Percentiles rank a stretch among this genome's conserved stretches.
Conservation (phyloP, 345 rosid species). For the Lepidium sativum region DNA sequence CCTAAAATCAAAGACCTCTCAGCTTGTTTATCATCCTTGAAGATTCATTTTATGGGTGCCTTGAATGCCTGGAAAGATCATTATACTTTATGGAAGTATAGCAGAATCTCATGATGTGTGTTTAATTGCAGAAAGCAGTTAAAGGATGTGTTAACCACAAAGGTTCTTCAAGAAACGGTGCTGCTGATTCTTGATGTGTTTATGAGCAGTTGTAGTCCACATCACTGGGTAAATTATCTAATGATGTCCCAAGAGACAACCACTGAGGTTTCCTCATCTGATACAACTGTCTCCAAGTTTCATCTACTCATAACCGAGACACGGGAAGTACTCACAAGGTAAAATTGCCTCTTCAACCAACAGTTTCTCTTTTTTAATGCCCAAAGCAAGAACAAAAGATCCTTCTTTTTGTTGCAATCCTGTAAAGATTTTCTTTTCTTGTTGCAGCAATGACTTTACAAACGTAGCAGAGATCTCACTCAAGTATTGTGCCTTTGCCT, state of each 20-base stretch:
- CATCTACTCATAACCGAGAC: conserved; percentile 78
- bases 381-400: neutral
- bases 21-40: neutral
- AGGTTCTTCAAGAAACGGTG: conserved; percentile 45
- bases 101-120: neutral
- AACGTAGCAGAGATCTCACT: conserved; percentile 51
- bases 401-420: neutral
- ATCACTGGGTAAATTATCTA: conserved; percentile 72
- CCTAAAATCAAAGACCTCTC: neutral
- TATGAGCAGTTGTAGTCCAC: conserved; percentile 66
- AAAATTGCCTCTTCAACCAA: neutral
- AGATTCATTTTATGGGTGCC: neutral
- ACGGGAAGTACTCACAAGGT: conserved; percentile 71
- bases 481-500: conserved; percentile 39
- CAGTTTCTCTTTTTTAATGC: neutral
- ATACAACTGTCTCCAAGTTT: conserved; percentile 40
- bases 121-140: conserved; percentile 59
- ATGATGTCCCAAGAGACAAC: conserved; percentile 67
- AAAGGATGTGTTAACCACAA: conserved; percentile 48
- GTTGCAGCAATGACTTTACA: conserved; percentile 69
- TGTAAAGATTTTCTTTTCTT: neutral
- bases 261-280: conserved; percentile 24
- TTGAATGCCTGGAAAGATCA: neutral
- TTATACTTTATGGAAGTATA: neutral
- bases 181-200: conserved; percentile 61